A percentile compares a stretch with the other conserved stretches of the same genome.
Evolutionary conservation across 2,329 filamentous ascomycete species (phyloP).

Genomic region (Iodosphaeria phyllophila): DNA sequence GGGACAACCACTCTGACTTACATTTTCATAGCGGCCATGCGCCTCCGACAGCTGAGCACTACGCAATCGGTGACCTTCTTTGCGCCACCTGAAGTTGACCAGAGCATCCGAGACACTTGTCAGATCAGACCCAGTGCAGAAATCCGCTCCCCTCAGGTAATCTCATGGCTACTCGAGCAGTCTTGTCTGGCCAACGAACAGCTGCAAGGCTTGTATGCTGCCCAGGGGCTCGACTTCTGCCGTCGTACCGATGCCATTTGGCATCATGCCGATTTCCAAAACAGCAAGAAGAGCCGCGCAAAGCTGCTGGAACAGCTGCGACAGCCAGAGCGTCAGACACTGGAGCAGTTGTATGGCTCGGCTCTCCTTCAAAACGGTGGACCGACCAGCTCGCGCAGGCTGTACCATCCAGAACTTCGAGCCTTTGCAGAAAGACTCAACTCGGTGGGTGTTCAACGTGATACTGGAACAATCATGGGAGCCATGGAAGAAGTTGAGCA

Average conservation of each 20-base stretch:
- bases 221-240: slow-evolving; percentile 44
- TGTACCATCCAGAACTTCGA: not conserved
- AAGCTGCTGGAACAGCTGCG: slow-evolving; percentile 18
- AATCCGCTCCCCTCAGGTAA: slow-evolving; percentile 28
- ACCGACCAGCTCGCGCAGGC: not conserved
- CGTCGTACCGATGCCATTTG: slow-evolving; percentile 28
- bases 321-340: slow-evolving; percentile 34
- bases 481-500: slow-evolving; percentile 21
- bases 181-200: slow-evolving; percentile 42
- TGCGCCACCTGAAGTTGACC: slow-evolving; percentile 8
- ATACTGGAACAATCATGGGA: not conserved
- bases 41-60: slow-evolving; percentile 35
- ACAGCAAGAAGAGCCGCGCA: slow-evolving; percentile 12
- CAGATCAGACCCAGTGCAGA: not conserved
- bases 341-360: slow-evolving; percentile 36
- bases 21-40: slow-evolving; percentile 38
- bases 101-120: not conserved
- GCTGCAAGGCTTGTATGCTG: slow-evolving; percentile 34
- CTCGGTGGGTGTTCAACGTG: slow-evolving; percentile 3
- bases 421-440: slow-evolving; percentile 14
- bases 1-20: slow-evolving; percentile 2
- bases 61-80: slow-evolving; percentile 34
- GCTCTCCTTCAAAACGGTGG: not conserved
- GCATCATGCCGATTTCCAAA: slow-evolving; percentile 18
- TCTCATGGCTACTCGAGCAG: slow-evolving; percentile 42